Conservation (phyloP, 495 filamentous ascomycete species). For the Penicillium waksmanii region DNA sequence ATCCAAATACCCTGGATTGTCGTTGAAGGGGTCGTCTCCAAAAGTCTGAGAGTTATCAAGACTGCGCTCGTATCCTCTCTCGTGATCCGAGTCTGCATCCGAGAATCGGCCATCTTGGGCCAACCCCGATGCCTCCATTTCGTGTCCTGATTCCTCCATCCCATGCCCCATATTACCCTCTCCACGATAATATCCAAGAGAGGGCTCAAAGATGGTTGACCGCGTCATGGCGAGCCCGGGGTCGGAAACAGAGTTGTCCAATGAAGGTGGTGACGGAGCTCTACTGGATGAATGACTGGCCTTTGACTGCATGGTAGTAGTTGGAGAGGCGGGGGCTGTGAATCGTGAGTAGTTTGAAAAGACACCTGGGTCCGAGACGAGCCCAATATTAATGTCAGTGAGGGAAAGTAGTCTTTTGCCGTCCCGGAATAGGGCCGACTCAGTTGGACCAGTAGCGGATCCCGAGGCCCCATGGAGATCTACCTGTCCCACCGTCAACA, state of each 20-base stretch:
- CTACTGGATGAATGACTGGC: constrained; percentile 38
- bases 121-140: constrained; percentile 38
- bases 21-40: constrained; percentile 41
- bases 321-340: constrained; percentile 64
- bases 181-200: constrained; percentile 15
- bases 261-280: constrained; percentile 34
- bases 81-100: constrained; percentile 45
- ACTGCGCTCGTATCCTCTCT: constrained; percentile 30
- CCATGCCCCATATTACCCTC: constrained; percentile 8
- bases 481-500: constrained; percentile 67
- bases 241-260: constrained; percentile 32
- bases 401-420: constrained; percentile 70
- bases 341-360: constrained; percentile 69
- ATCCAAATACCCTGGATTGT: constrained; percentile 54
- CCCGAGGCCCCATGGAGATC: constrained; percentile 67
- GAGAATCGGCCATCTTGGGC: constrained; percentile 51
- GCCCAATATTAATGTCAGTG: constrained; percentile 61
- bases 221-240: constrained; percentile 42
- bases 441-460: constrained; percentile 31
- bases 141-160: constrained; percentile 35
- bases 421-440: constrained; percentile 36
- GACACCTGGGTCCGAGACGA: constrained; percentile 73
- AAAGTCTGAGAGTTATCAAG: constrained; percentile 37
- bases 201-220: constrained; percentile 46
- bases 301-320: constrained; percentile 51